phyloP scores from a whole-genome alignment of 2,329 filamentous ascomycete species.

The Byssochlamys sp. region DNA sequence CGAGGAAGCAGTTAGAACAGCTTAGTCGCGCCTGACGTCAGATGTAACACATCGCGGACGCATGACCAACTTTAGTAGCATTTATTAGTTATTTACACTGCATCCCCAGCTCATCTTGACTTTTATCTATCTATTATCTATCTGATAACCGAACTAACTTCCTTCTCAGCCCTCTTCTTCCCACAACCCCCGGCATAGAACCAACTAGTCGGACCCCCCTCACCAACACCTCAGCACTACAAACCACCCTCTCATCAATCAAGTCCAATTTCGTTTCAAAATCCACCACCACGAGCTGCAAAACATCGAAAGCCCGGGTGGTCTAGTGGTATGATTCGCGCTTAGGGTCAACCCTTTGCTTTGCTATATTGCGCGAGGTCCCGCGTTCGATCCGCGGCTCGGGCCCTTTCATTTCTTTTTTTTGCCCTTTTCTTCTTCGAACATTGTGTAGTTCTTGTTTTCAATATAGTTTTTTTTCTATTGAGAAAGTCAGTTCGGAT shows the following conservation, averaged over 20 bases:
- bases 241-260: background rate
- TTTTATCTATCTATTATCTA: background rate
- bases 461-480: too few species aligned
- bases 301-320: background rate
- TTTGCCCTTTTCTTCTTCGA: too few species aligned
- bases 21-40: background rate
- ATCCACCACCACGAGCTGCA: background rate
- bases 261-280: background rate
- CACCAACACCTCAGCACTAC: background rate
- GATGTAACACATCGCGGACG: background rate
- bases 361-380: background rate
- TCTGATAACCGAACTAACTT: background rate
- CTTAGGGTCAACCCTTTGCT: background rate
- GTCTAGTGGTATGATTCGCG: background rate
- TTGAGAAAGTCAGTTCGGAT: too few species aligned
- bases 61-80: background rate
- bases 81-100: background rate
- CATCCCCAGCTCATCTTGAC: background rate
- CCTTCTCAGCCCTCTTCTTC: too few species aligned
- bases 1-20: background rate
- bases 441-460: too few species aligned
- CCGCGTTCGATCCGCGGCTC: background rate
- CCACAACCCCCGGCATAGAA: too few species aligned
- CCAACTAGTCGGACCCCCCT: background rate
- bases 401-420: background rate